Conservation (phyloP, 2,329 filamentous ascomycete species). For the Talaromyces rugulosus region DNA sequence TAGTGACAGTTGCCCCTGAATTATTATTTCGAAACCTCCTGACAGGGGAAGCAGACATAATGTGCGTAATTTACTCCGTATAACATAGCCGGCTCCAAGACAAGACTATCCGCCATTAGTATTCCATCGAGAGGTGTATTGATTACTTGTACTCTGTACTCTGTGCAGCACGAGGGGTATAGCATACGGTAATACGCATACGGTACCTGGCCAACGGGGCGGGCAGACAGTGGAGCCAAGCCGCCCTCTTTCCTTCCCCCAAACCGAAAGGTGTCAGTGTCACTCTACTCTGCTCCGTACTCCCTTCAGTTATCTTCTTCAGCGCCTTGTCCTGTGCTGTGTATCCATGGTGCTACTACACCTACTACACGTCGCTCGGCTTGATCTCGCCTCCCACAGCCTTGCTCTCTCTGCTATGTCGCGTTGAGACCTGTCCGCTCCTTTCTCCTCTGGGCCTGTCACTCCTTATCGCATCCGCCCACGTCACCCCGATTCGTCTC, state of each 20-base stretch:
- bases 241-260: not conserved
- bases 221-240: not conserved
- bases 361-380: not conserved
- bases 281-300: not conserved
- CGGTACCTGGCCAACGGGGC: not conserved
- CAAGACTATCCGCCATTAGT: not conserved
- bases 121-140: too few relatives aligned
- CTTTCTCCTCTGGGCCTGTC: conserved; percentile 7
- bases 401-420: not conserved
- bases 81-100: too few relatives aligned
- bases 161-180: not conserved
- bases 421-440: not conserved
- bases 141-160: not conserved
- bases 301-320: not conserved
- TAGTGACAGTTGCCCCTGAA: not conserved
- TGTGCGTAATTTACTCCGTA: too few relatives aligned
- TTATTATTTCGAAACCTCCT: not conserved
- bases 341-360: not conserved
- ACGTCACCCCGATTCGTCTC: conserved; percentile 1
- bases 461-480: conserved; percentile 10
- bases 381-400: not conserved
- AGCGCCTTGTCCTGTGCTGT: not conserved
- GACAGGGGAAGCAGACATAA: not conserved
- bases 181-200: not conserved
- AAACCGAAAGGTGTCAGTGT: not conserved